Evolutionary conservation across 768 basidiomycete genomes (phyloP).

Genomic region (Chalciporus piperatus): DNA sequence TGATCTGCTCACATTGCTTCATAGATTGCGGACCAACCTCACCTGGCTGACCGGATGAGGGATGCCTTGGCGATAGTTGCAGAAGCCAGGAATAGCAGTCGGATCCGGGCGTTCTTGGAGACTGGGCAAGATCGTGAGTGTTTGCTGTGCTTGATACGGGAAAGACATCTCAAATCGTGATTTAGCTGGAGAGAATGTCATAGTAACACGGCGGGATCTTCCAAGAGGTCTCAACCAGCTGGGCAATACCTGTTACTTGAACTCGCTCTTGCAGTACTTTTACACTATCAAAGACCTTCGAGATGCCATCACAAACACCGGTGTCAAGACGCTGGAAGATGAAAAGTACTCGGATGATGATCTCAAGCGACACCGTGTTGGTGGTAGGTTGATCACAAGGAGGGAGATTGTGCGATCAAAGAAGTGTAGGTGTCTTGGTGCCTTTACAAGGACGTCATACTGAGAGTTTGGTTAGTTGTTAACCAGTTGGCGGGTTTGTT

Average conservation of each 20-base stretch:
- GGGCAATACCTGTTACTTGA: conserved; percentile 86
- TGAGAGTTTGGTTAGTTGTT: conserved; percentile 54
- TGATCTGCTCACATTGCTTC: conserved; percentile 6
- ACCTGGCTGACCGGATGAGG: conserved; percentile 64
- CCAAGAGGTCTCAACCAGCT: conserved; percentile 87
- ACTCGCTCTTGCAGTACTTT: conserved; percentile 82
- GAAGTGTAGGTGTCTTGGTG: conserved; percentile 57
- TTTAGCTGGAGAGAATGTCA: conserved; percentile 63
- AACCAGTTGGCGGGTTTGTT: conserved; percentile 77
- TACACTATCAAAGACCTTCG: conserved; percentile 93
- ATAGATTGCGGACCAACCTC: conserved; percentile 71
- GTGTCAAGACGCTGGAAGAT: conserved; percentile 56
- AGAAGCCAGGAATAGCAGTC: conserved; percentile 69
- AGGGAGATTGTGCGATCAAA: conserved; percentile 81
- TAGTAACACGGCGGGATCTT: conserved; percentile 56
- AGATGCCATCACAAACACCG: conserved; percentile 61
- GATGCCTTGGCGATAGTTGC: conserved; percentile 75
- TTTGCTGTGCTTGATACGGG: not conserved
- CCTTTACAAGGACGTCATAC: conserved; percentile 6
- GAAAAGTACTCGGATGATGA: conserved; percentile 80
- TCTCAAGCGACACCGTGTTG: conserved; percentile 79
- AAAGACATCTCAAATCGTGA: conserved; percentile 2
- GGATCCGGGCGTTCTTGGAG: conserved; percentile 60
- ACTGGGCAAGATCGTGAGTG: conserved; percentile 75
- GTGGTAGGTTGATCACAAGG: conserved; percentile 77